A percentile compares a stretch with the other conserved stretches of the same genome.
phyloP scores from a whole-genome alignment of 345 rosid genomes.

The Boechera divaricarpa region DNA sequence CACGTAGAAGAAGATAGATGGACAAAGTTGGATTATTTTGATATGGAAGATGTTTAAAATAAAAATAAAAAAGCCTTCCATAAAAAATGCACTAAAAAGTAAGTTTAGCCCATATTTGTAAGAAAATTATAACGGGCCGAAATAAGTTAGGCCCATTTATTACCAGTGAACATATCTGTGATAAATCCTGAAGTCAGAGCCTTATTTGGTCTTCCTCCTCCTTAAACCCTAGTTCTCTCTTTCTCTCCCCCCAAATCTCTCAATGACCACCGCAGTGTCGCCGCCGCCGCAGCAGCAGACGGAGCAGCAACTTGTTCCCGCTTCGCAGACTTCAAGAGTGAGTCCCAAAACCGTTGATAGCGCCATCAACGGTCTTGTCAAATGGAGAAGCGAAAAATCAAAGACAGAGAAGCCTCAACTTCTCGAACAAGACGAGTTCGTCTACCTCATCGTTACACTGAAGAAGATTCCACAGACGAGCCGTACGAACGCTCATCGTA shows the following conservation, averaged over 20 bases:
- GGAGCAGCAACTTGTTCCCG: constrained; percentile 20
- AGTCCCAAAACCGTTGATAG: constrained; percentile 48
- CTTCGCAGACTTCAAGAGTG: constrained; percentile 32
- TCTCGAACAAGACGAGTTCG: constrained; percentile 68
- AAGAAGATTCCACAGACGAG: constrained; percentile 68
- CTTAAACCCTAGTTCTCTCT: constrained; percentile 43
- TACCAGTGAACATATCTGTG: not conserved
- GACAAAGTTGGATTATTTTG: too few species aligned
- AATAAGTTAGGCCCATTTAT: constrained; percentile 24
- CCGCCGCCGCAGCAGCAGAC: constrained; percentile 27
- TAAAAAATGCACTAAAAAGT: not conserved
- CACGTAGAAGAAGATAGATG: too few species aligned
- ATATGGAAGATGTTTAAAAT: too few species aligned
- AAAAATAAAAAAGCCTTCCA: not conserved
- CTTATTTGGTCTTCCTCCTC: not conserved
- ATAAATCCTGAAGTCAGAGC: constrained; percentile 26
- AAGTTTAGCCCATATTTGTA: constrained; percentile 24
- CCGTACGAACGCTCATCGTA: constrained; percentile 61
- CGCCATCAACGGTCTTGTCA: constrained; percentile 57
- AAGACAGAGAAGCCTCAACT: constrained; percentile 64
- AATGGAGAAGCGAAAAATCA: constrained; percentile 59
- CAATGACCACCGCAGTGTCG: constrained; percentile 40
- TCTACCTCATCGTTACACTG: constrained; percentile 62
- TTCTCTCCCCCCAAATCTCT: not conserved
- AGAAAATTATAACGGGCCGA: not conserved